Percentiles rank a stretch among this genome's conserved stretches.
These are phyloP conservation scores for Stylosanthes scabra DNA, from an alignment of 331 rosid species.

Conservation along the genomic window DNA sequence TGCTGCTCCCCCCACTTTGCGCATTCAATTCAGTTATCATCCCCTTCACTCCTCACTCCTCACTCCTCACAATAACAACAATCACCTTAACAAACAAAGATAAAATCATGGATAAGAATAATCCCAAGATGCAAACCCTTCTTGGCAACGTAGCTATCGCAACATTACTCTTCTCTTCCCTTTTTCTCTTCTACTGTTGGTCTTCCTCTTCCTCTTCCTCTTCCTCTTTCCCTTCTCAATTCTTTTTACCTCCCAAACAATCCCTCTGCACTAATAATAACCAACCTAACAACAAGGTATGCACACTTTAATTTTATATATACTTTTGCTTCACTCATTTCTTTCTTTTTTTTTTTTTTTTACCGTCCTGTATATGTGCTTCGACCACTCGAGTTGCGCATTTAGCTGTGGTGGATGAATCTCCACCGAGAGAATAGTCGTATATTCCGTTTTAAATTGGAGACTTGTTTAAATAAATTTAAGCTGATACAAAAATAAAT, in stretches of 20 bases:
- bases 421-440: no score
- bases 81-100: no score
- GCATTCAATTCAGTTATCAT: neutral
- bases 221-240: conserved; percentile 7
- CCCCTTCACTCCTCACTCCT: neutral
- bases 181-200: conserved; percentile 27
- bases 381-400: no score
- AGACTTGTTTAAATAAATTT: no score
- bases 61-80: neutral
- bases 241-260: conserved; percentile 4
- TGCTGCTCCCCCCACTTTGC: neutral
- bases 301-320: no score
- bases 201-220: conserved; percentile 44
- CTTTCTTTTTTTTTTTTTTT: no score
- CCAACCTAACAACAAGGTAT: conserved; percentile 15
- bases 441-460: no score
- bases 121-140: conserved; percentile 23
- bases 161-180: conserved; percentile 24
- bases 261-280: neutral
- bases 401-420: no score
- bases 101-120: conserved; percentile 31
- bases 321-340: no score
- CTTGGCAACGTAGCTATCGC: conserved; percentile 21
- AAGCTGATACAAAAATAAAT: no score
- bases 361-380: no score